Conservation (phyloP, 2,329 filamentous ascomycete species). For the Sarocladium brachiariae region DNA sequence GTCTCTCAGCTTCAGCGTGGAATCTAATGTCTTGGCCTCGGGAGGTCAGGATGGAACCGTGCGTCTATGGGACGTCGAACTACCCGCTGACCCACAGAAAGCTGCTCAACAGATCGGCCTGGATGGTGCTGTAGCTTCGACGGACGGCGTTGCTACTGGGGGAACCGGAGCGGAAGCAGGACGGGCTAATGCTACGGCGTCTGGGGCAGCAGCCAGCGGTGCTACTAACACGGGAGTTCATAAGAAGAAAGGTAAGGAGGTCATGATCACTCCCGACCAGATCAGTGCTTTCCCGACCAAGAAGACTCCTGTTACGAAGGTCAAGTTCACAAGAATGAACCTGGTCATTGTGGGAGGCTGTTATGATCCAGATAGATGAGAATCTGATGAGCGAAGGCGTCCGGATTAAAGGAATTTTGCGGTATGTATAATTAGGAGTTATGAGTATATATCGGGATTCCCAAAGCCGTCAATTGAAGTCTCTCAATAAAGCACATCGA, state of each 20-base stretch:
- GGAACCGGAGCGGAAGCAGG: slow-evolving; percentile 22
- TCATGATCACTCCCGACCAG: slow-evolving; percentile 84
- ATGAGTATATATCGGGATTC: too few relatives aligned
- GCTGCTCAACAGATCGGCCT: slow-evolving; percentile 39
- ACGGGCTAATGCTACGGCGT: slow-evolving; percentile 18
- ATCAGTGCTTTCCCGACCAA: slow-evolving; percentile 94
- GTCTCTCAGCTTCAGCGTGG: slow-evolving; percentile 87
- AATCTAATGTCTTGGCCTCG: slow-evolving; percentile 84
- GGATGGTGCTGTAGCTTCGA: slow-evolving; percentile 34
- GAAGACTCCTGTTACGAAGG: slow-evolving; percentile 90
- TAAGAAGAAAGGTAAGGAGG: slow-evolving; percentile 84
- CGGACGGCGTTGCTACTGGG: slow-evolving; percentile 31
- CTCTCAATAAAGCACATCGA: too few relatives aligned
- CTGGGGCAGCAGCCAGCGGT: slow-evolving; percentile 10
- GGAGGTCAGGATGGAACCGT: slow-evolving; percentile 90
- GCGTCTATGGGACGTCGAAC: slow-evolving; percentile 83
- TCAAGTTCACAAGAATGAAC: slow-evolving; percentile 93
- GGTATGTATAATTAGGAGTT: not conserved
- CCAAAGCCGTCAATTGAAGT: too few relatives aligned
- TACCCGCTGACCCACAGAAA: slow-evolving; percentile 59
- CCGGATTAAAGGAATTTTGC: too few relatives aligned
- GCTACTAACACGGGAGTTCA: slow-evolving; percentile 20
- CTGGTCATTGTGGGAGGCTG: slow-evolving; percentile 78
- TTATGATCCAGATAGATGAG: slow-evolving; percentile 48
- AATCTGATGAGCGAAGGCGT: slow-evolving; percentile 7